Conservation (phyloP, 2,329 filamentous ascomycete species). For the Coniochaeta sp. region DNA sequence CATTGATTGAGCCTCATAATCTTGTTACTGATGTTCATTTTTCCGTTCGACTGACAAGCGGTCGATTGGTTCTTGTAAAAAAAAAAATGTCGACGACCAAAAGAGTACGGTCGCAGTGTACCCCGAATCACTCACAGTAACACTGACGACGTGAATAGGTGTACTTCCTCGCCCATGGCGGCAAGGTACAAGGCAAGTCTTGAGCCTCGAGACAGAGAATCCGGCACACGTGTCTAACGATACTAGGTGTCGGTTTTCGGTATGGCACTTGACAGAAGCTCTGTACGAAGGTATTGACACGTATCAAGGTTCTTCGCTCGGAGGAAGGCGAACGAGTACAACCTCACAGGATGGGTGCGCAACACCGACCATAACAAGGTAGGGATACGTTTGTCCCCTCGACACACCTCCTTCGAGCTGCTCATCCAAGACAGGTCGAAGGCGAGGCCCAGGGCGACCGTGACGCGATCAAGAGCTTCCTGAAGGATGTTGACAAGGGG, state of each 20-base stretch:
- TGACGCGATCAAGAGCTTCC: slow-evolving; percentile 57
- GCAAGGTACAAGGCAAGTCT: slow-evolving; percentile 55
- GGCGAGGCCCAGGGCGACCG: slow-evolving; percentile 79
- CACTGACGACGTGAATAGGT: slow-evolving; percentile 29
- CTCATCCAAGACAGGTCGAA: slow-evolving; percentile 56
- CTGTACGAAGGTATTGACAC: neutral
- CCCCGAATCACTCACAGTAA: neutral
- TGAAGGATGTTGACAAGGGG: slow-evolving; percentile 69
- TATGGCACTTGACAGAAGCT: slow-evolving; percentile 16
- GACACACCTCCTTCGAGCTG: neutral
- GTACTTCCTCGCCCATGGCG: slow-evolving; percentile 59
- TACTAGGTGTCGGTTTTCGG: slow-evolving; percentile 49
- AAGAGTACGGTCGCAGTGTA: neutral
- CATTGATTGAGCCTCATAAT: neutral
- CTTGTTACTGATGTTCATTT: too few relatives aligned
- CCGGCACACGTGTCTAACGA: neutral
- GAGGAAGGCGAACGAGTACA: slow-evolving; percentile 40
- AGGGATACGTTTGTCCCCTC: slow-evolving; percentile 20
- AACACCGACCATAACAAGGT: slow-evolving; percentile 53
- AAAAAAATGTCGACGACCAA: neutral
- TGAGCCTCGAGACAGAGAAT: neutral
- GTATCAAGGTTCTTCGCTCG: slow-evolving; percentile 43
- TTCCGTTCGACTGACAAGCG: neutral
- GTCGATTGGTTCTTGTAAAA: neutral
- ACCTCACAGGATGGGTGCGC: slow-evolving; percentile 54